Conservation (phyloP, 257 asterid species). For the Solanum clarkiae region DNA sequence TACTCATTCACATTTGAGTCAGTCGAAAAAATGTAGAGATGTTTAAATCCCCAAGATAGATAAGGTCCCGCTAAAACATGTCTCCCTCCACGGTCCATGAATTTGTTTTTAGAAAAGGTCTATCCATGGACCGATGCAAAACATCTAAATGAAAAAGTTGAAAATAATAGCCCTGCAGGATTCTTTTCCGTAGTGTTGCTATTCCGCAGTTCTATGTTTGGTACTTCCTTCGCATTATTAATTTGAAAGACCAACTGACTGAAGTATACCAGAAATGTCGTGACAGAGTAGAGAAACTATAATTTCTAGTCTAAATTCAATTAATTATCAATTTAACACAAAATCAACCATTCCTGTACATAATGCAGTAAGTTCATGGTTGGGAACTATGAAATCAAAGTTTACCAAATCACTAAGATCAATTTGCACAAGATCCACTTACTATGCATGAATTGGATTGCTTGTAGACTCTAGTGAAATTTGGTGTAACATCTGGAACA, state of each 20-base stretch:
- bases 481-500: constrained; percentile 32
- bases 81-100: not conserved
- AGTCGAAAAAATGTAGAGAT: not conserved
- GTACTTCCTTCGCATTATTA: not conserved
- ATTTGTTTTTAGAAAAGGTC: not conserved
- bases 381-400: not conserved
- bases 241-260: not conserved
- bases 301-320: not conserved
- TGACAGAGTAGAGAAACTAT: not conserved
- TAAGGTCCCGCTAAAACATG: not conserved
- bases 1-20: not conserved
- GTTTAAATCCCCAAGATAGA: not conserved
- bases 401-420: not conserved
- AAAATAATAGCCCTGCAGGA: not conserved
- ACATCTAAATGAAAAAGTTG: not conserved
- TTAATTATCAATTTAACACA: not conserved
- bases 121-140: not conserved
- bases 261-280: not conserved
- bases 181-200: not conserved
- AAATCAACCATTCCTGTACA: not conserved
- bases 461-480: constrained; percentile 24
- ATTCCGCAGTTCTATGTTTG: not conserved
- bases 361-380: not conserved
- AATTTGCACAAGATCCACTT: constrained; percentile 8
- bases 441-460: constrained; percentile 22